Evolutionary conservation across 2,329 filamentous ascomycete species (phyloP).

Genomic region (Fusarium sp.): DNA sequence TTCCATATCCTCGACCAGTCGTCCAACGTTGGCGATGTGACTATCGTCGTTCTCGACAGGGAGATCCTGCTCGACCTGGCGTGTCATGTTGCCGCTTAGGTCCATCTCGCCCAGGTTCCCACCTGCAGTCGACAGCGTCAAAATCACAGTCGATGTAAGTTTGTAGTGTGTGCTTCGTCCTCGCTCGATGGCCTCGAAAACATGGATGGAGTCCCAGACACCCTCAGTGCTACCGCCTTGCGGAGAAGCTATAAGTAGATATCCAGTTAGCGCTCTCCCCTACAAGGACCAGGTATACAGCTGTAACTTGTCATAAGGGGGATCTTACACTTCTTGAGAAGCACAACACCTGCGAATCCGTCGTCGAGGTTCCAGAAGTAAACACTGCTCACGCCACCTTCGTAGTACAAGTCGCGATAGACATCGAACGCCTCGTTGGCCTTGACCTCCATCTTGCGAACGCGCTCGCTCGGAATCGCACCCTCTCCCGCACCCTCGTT

Average conservation of each 20-base stretch:
- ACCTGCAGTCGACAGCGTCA: constrained; percentile 79
- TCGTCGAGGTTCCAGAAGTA: constrained; percentile 99
- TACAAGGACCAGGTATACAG: not conserved
- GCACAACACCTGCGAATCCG: constrained; percentile 94
- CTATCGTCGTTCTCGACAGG: constrained; percentile 90
- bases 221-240: constrained; percentile 78
- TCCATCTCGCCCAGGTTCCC: constrained; percentile 85
- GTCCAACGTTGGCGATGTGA: constrained; percentile 95
- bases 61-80: constrained; percentile 93
- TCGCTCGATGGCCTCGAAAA: constrained; percentile 95
- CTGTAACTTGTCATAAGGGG: not conserved
- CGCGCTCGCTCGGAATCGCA: constrained; percentile 89
- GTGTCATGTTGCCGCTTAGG: constrained; percentile 96
- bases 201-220: constrained; percentile 98
- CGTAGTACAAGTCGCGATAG: constrained; percentile 96
- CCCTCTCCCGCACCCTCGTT: constrained; percentile 79
- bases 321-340: constrained; percentile 91
- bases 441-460: constrained; percentile 92
- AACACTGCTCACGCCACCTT: constrained; percentile 94
- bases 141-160: constrained; percentile 95
- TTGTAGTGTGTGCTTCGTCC: constrained; percentile 96
- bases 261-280: constrained; percentile 25
- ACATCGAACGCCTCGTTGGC: constrained; percentile 98
- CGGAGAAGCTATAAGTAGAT: constrained; percentile 69
- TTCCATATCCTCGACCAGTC: constrained; percentile 98